Conservation (phyloP, 139 green algal genomes). For the Ettlia oleoabundans region DNA sequence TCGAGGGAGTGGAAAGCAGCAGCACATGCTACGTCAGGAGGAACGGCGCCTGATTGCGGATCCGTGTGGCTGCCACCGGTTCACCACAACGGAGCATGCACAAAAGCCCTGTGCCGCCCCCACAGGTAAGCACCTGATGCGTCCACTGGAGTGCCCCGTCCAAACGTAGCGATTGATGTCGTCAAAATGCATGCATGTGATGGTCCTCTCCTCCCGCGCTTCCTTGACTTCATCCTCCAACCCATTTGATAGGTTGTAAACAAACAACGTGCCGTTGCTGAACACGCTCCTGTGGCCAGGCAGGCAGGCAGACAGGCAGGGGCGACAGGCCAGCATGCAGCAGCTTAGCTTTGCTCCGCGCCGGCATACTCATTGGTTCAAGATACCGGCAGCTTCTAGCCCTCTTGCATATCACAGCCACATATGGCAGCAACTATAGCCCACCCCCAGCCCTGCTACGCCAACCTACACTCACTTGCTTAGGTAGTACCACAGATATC, state of each 20-base stretch:
- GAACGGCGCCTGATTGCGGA: too few relatives aligned
- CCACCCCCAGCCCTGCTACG: neutral
- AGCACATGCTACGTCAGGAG: too few relatives aligned
- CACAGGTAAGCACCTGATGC: neutral
- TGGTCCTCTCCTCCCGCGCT: neutral
- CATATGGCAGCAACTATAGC: neutral
- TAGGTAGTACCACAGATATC: slow-evolving; percentile 31
- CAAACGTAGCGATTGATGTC: slow-evolving; percentile 40
- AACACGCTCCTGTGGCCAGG: slow-evolving; percentile 6
- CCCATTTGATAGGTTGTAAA: slow-evolving; percentile 34
- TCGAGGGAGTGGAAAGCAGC: too few relatives aligned
- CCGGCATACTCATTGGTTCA: too few relatives aligned
- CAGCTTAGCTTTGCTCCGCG: too few relatives aligned
- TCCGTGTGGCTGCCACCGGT: too few relatives aligned
- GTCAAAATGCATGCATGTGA: slow-evolving; percentile 53
- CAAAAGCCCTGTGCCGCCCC: neutral
- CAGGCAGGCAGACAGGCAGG: neutral
- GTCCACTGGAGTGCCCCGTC: slow-evolving; percentile 51
- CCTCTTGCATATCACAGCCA: too few relatives aligned
- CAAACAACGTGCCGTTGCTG: slow-evolving; percentile 18
- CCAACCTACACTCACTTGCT: slow-evolving; percentile 15
- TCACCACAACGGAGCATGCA: neutral
- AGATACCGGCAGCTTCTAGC: too few relatives aligned
- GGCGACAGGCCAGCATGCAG: neutral
- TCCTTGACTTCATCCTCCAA: slow-evolving; percentile 20